A percentile compares a stretch with the other conserved stretches of the same genome.
Evolutionary conservation across 805 yeast genomes (phyloP).

Genomic region (Kregervanrija delftensis): DNA sequence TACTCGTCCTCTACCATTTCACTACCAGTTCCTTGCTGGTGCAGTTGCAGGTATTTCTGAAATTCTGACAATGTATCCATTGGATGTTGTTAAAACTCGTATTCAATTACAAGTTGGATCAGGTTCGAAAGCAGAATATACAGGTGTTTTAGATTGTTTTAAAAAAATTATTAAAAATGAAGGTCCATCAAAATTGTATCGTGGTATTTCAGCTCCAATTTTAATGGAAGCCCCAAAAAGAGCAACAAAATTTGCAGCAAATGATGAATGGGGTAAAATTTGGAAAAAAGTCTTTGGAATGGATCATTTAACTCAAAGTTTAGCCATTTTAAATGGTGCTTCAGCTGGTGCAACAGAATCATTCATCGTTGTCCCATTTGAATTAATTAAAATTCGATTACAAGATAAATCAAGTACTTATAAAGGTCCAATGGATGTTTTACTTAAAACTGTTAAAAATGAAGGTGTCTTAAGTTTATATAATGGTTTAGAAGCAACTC

Average conservation of each 20-base stretch:
- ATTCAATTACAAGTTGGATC: slow-evolving; percentile 75
- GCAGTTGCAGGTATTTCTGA: slow-evolving; percentile 97
- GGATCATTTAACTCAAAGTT: slow-evolving; percentile 63
- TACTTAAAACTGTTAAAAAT: slow-evolving; percentile 57
- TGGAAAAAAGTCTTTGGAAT: slow-evolving; percentile 70
- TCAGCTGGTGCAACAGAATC: slow-evolving; percentile 98
- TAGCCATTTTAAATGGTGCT: slow-evolving; percentile 91
- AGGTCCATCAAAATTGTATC: slow-evolving; percentile 77
- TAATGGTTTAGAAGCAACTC: slow-evolving; percentile 92
- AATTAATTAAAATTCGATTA: slow-evolving; percentile 86
- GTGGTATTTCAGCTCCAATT: slow-evolving; percentile 94
- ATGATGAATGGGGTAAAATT: slow-evolving; percentile 90
- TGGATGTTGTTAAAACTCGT: slow-evolving; percentile 95
- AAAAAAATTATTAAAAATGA: slow-evolving; percentile 78
- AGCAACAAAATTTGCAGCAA: slow-evolving; percentile 97
- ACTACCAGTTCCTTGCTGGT: slow-evolving; percentile 86
- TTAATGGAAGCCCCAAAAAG: slow-evolving; percentile 99
- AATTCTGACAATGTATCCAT: slow-evolving; percentile 89
- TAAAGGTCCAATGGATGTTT: slow-evolving; percentile 79
- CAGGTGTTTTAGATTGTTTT: slow-evolving; percentile 80
- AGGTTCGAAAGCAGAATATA: slow-evolving; percentile 54
- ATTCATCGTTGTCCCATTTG: slow-evolving; percentile 96
- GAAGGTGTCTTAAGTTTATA: slow-evolving; percentile 82
- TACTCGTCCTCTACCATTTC: slow-evolving; percentile 65
- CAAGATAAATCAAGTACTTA: slow-evolving; percentile 73